These are phyloP conservation scores for Fusarium napiforme DNA, from an alignment of 2,329 filamentous ascomycete species.

Conservation along the genomic window DNA sequence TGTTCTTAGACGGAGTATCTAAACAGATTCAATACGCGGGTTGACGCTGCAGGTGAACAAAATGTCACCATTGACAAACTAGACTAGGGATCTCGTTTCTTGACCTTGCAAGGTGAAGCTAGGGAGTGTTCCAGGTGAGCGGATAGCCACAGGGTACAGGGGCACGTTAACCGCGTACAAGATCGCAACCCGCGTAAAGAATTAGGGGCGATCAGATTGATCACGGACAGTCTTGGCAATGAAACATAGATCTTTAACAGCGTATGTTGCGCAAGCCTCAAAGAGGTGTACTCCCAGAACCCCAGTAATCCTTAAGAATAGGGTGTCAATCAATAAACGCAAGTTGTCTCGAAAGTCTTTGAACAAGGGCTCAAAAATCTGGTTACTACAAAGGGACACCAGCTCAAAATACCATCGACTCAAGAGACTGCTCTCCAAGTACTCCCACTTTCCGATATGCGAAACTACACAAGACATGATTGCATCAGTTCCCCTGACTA, in stretches of 20 bases:
- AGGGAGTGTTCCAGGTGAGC: background rate
- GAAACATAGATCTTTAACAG: no score
- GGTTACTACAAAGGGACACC: background rate
- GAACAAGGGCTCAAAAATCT: background rate
- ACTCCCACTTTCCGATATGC: background rate
- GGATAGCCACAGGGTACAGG: background rate
- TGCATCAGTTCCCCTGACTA: background rate
- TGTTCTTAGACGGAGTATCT: background rate
- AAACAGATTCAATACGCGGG: rapidly evolving
- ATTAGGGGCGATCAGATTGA: background rate
- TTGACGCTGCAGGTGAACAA: background rate
- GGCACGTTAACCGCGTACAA: background rate
- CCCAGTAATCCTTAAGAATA: no score
- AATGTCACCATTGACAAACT: no score
- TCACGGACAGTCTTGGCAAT: background rate
- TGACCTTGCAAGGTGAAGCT: background rate
- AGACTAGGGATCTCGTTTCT: background rate
- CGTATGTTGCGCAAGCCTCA: rapidly evolving
- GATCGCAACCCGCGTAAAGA: background rate
- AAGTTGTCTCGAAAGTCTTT: background rate
- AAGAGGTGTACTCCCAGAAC: rapidly evolving
- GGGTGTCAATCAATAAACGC: no score
- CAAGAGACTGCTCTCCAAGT: background rate
- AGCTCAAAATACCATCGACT: background rate
- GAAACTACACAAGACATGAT: rapidly evolving